Evolutionary conservation across 192 early-diverging fungal genomes (phyloP).

Genomic region (Backusella australiensis): DNA sequence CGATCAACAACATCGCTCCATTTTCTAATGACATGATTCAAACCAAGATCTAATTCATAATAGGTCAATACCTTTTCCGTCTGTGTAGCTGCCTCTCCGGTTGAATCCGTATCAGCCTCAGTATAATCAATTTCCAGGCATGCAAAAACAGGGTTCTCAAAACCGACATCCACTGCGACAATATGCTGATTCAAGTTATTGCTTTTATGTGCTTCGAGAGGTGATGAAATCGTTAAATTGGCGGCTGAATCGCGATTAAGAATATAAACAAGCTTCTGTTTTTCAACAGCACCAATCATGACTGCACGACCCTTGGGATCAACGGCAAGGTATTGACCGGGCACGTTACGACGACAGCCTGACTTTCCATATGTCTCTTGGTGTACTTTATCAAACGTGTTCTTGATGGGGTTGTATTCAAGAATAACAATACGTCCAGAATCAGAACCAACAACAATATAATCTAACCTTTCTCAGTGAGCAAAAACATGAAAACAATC

Average conservation of each 20-base stretch:
- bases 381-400: conserved; percentile 79
- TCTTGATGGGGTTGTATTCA: conserved; percentile 78
- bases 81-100: conserved; percentile 65
- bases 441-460: conserved; percentile 88
- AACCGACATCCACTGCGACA: conserved; percentile 95
- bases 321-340: conserved; percentile 93
- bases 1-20: conserved; percentile 84
- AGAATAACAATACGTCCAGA: conserved; percentile 86
- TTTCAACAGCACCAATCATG: conserved; percentile 92
- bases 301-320: conserved; percentile 97
- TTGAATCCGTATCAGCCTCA: conserved; percentile 77
- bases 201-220: conserved; percentile 89
- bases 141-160: conserved; percentile 98
- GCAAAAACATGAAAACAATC: background rate
- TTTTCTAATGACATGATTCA: conserved; percentile 97
- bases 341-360: conserved; percentile 83
- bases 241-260: conserved; percentile 88
- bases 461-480: conserved; percentile 58
- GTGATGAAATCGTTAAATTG: conserved; percentile 87
- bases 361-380: conserved; percentile 94
- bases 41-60: conserved; percentile 96
- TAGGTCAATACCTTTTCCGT: conserved; percentile 85
- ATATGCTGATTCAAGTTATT: conserved; percentile 75
- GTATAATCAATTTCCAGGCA: conserved; percentile 84
- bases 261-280: conserved; percentile 96